Evolutionary conservation across 2,329 filamentous ascomycete genomes (phyloP), one percentile per base, ranked within the genome.

Genomic region (Fusarium foetens): DNA sequence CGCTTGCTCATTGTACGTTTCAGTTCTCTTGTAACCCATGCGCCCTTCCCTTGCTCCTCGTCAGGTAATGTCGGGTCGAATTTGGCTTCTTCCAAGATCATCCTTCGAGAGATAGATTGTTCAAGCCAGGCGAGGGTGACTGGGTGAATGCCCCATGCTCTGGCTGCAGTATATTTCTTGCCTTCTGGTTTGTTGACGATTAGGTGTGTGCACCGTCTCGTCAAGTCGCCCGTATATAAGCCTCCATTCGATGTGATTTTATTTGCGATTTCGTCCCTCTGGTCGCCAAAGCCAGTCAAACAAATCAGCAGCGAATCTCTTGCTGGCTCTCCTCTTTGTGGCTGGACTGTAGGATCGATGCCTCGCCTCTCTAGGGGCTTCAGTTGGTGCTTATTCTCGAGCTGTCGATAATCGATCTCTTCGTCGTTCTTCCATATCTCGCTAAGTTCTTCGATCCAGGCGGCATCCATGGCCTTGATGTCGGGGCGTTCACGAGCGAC

Each of bases 151-250:
- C 88, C 87, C 95, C 96, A 99, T 75, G 87, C 87, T 73, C 89
- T 90, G n/a, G 95, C 96, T 62, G 94, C 94, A 61, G 90, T 89
- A 80, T 97, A 99, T 81, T 99, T 99, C 68, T 94, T 93, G 27
- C 96, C 95, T 71, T 93, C 89, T 13, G 95, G 91, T 55, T 88
- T 89, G 69, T 89, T 88, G 36, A 94, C 94, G 71, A 99, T 92
- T 21, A 99, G 87, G 81, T 99, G 96, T 4, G 94, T 97, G 72
- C 97, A 93, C 59, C 86, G 87, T 77, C 91, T 94, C 14, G 94
- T 97, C 58, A 99, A 86, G 79, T 99, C 95, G 61, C 93, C 94
- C 33, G 93, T 91, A 80, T 98, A 98, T 59, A 88, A 85, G n/a
- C 91, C 96, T 36, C 95, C 95, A 77, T 97, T 90, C 21, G 86